A percentile compares a stretch with the other conserved stretches of the same genome.
These are phyloP conservation scores for Collybia sp. DNA, from an alignment of 768 basidiomycete genomes.

Conservation along the genomic window DNA sequence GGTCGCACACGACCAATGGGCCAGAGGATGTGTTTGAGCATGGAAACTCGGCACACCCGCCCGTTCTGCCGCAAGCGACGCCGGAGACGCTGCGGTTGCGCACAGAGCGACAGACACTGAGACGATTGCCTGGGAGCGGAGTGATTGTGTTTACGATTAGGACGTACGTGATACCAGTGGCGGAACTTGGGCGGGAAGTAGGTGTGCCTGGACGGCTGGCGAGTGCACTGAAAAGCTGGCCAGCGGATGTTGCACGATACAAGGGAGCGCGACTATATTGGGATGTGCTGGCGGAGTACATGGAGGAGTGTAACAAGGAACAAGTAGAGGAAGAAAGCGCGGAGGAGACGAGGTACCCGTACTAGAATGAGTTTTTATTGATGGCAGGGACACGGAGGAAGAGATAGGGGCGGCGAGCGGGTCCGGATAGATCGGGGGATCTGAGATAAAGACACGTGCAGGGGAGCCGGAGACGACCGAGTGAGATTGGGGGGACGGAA, in stretches of 20 bases:
- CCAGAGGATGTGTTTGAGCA: constrained; percentile 16
- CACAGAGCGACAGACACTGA: constrained; percentile 62
- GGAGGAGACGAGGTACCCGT: background rate
- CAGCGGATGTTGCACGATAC: constrained; percentile 51
- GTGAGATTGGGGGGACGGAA: too few relatives aligned
- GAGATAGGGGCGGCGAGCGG: too few relatives aligned
- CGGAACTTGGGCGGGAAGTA: constrained; percentile 44
- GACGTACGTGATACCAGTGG: constrained; percentile 55
- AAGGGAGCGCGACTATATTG: constrained; percentile 31
- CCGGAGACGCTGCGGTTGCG: constrained; percentile 48
- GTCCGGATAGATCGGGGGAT: too few relatives aligned
- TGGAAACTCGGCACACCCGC: constrained; percentile 9
- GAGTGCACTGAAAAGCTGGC: constrained; percentile 62
- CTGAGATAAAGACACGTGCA: too few relatives aligned
- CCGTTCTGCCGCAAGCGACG: constrained; percentile 17
- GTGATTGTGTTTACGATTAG: constrained; percentile 68
- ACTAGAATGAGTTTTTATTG: too few relatives aligned
- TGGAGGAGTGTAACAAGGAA: constrained; percentile 23
- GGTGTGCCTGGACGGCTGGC: constrained; percentile 61
- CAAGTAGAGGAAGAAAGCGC: constrained; percentile 11
- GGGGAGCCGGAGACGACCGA: too few relatives aligned
- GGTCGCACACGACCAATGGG: constrained; percentile 37
- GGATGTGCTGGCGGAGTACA: constrained; percentile 16
- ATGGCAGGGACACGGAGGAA: too few relatives aligned
- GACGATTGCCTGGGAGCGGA: constrained; percentile 58